Conservation (phyloP, 106 monocot species). For the Triglochin maritima region DNA sequence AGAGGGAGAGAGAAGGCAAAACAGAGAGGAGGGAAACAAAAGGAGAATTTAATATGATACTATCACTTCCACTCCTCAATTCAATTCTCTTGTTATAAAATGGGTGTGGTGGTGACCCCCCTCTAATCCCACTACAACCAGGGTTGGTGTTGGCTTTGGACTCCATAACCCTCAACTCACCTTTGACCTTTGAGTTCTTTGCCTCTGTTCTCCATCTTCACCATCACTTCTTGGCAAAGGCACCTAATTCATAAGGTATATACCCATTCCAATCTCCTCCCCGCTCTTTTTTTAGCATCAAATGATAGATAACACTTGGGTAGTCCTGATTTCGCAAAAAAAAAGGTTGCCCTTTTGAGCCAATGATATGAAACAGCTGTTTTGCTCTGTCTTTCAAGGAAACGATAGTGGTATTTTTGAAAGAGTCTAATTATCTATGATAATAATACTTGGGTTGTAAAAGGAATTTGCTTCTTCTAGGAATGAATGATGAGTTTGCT, state of each 20-base stretch:
- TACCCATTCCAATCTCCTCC: no score
- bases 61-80: constrained; percentile 6
- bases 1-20: neutral
- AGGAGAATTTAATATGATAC: constrained; percentile 16
- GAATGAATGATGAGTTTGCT: no score
- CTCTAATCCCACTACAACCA: constrained; percentile 12
- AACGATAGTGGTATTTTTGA: no score
- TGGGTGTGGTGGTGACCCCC: constrained; percentile 13
- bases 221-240: neutral
- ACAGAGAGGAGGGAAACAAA: constrained; percentile 5
- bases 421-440: no score
- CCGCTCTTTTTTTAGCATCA: no score
- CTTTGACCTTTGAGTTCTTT: neutral
- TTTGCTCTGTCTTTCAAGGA: no score
- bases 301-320: no score
- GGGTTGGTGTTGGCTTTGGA: neutral
- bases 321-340: no score
- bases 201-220: neutral
- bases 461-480: neutral
- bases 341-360: no score
- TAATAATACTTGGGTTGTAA: neutral
- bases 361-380: no score
- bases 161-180: neutral
- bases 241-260: no score
- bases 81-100: constrained; percentile 45